Conservation (phyloP, 805 yeast species). For the Sugiyamaella smithiae region DNA sequence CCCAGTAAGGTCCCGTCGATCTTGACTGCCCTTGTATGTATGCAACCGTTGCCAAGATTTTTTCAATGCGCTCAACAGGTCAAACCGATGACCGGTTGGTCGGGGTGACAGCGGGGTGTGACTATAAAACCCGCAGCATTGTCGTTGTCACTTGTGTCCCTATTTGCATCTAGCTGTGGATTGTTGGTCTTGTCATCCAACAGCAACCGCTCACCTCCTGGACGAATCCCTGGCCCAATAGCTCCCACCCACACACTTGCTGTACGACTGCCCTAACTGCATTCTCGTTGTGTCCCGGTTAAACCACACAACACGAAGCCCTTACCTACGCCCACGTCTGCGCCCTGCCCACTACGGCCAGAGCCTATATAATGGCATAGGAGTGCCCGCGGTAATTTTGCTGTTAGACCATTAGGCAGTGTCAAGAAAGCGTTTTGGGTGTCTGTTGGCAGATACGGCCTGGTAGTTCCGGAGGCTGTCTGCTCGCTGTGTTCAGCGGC, state of each 20-base stretch:
- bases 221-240: no score
- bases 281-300: slow-evolving; percentile 4
- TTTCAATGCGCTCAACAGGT: no score
- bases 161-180: no score
- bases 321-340: slow-evolving; percentile 1
- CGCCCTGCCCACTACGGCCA: slow-evolving; percentile 1
- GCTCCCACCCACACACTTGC: slow-evolving; percentile 4
- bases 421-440: slow-evolving; percentile 1
- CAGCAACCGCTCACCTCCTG: no score
- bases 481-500: slow-evolving; percentile 5
- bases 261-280: slow-evolving; percentile 7
- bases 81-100: no score
- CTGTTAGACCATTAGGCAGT: not conserved
- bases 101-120: no score
- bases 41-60: slow-evolving; percentile 6
- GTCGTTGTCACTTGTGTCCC: no score
- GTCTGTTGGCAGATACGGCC: slow-evolving; percentile 6
- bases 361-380: not conserved
- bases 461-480: slow-evolving; percentile 7
- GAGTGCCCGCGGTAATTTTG: not conserved
- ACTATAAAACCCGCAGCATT: no score
- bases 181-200: no score
- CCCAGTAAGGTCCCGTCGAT: no score
- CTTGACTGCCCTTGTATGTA: no score
- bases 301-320: not conserved